phyloP scores from a whole-genome alignment of 78 protist genomes.

The Neovahlkampfia damariscottae region DNA sequence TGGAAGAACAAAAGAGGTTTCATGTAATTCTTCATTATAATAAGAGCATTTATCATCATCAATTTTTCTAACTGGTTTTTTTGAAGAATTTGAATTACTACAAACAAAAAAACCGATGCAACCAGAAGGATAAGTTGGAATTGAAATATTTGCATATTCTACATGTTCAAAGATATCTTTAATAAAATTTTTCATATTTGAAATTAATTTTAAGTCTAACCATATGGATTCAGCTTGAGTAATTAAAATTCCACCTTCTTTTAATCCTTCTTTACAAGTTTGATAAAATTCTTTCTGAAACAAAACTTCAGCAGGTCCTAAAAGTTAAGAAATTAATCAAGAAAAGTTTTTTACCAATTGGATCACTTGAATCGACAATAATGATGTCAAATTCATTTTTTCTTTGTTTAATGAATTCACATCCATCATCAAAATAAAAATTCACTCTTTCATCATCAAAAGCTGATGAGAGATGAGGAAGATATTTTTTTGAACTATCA shows the following conservation, averaged over 20 bases:
- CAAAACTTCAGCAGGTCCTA: constrained; percentile 76
- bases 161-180: constrained; percentile 18
- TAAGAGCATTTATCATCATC: constrained; percentile 39
- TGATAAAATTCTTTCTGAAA: constrained; percentile 59
- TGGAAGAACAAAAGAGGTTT: constrained; percentile 75
- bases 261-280: constrained; percentile 35
- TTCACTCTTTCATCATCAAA: constrained; percentile 64
- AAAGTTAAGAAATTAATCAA: too few species aligned
- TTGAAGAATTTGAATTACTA: constrained; percentile 2
- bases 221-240: constrained; percentile 79
- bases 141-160: constrained; percentile 57
- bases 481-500: constrained; percentile 43
- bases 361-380: constrained; percentile 79
- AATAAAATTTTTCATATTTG: constrained; percentile 10
- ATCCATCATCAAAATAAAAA: constrained; percentile 70
- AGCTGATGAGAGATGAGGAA: constrained; percentile 49
- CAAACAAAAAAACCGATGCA: constrained; percentile 67
- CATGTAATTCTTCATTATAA: constrained; percentile 65
- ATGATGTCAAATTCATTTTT: constrained; percentile 70
- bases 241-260: constrained; percentile 67
- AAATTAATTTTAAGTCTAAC: constrained; percentile 67
- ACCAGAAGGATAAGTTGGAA: constrained; percentile 88
- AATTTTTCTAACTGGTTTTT: constrained; percentile 1
- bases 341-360: too few species aligned
- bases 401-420: constrained; percentile 51